Evolutionary conservation across 2,329 filamentous ascomycete genomes (phyloP).

Genomic region (Pseudocercospora pini-densiflorae): DNA sequence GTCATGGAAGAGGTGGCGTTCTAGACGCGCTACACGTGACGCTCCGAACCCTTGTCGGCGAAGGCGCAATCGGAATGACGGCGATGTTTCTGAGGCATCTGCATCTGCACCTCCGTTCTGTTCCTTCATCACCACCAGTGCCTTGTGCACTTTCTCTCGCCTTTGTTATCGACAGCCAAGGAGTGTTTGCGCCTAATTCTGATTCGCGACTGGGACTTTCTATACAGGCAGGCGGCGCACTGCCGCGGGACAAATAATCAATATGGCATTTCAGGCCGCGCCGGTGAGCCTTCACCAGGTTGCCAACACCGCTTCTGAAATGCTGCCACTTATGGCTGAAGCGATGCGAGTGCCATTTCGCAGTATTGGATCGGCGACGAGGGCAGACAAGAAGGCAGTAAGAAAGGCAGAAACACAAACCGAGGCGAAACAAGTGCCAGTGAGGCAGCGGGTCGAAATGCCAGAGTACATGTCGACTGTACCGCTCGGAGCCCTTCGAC

Average conservation of each 20-base stretch:
- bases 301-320: conserved; percentile 42
- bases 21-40: background rate
- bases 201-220: conserved; percentile 2
- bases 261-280: conserved; percentile 57
- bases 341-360: conserved; percentile 39
- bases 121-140: background rate
- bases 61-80: background rate
- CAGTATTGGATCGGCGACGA: background rate
- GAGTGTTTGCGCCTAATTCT: background rate
- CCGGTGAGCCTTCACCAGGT: conserved; percentile 55
- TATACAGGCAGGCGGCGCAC: conserved; percentile 13
- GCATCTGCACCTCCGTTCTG: background rate
- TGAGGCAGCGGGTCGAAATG: conserved; percentile 3
- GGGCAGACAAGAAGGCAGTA: background rate
- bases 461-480: conserved; percentile 28
- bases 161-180: background rate
- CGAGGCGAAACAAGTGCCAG: conserved; percentile 4
- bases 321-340: conserved; percentile 47
- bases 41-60: background rate
- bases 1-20: background rate
- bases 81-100: background rate
- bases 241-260: conserved; percentile 24
- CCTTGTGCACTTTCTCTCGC: background rate
- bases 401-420: background rate
- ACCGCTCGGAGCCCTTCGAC: conserved; percentile 19